Base-by-base conservation (phyloP, 768 basidiomycete species). In the Podaxis pistillaris region DNA sequence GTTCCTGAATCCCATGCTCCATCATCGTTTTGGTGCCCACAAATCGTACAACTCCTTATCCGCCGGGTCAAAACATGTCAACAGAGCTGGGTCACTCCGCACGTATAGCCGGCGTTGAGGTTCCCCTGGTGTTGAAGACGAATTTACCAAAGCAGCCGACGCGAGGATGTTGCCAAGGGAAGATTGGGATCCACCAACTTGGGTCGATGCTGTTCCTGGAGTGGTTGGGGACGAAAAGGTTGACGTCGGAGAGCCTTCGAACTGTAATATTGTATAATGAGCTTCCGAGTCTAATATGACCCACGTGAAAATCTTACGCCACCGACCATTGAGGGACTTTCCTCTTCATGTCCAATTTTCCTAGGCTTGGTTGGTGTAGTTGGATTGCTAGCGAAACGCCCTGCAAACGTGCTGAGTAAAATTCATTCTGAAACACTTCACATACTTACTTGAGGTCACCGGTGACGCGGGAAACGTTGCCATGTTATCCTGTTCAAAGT, bases 21-120 rank as follows among this genome's bases (percentile, higher is more conserved):
- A n/a, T 68, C 67, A 79, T 63, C 71, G 68, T 64, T 75, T 81
- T 3, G 89, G 87, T 30, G 79, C 88, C 91, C 92, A 93, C 9
- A 93, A 78, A 50, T 86, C 84, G 67, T 93, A 92, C 22, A 94
- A 78, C 66, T 91, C 88, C 74, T 81, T 86, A 74, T 94, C 92
- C 24, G 81, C 78, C 13, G 85, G 81, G 72, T 93, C 90, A 68
- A 94, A 94, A 65, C 84, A 89, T 37, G 89, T 90, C 60, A 86
- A 70, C 46, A 91, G 76, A 6, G 87, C 75, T 4, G 87, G 83
- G 71, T 93, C 90, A 24, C 85, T 76, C 46, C 88, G 86, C 67
- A 91, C 81, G 22, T 75, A 66, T 37, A 81, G 70, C 74, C 80
- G 71, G 72, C 76, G 69, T 40, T 54, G 54, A 24, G 63, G n/a